These are phyloP conservation scores for Neocallimastix lanati DNA, from an alignment of 192 early-diverging fungal species.

Conservation along the genomic window DNA sequence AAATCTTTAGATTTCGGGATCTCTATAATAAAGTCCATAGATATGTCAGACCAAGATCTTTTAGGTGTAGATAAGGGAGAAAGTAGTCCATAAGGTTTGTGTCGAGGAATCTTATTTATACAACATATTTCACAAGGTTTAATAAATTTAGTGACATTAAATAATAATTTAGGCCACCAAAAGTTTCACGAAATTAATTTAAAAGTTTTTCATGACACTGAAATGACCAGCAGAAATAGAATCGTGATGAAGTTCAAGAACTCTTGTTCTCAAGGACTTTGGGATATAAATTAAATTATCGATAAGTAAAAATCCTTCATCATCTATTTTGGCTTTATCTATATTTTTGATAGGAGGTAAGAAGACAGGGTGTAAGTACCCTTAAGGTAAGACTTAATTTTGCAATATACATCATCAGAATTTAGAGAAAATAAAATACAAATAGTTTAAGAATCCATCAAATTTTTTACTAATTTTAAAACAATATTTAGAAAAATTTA, in stretches of 20 bases:
- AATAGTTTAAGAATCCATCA: too few species aligned
- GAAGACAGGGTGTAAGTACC: too few species aligned
- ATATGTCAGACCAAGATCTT: conserved; percentile 17
- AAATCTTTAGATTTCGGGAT: conserved; percentile 5
- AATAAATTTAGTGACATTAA: conserved; percentile 13
- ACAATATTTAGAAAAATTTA: too few species aligned
- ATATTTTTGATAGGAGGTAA: too few species aligned
- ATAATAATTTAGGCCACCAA: conserved; percentile 12
- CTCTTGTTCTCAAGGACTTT: too few species aligned
- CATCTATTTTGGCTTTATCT: too few species aligned
- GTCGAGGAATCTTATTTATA: conserved; percentile 8
- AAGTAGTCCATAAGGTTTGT: conserved; percentile 15
- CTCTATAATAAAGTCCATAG: conserved; percentile 23
- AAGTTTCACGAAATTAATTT: conserved; percentile 11
- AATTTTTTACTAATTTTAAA: too few species aligned
- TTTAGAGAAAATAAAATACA: too few species aligned
- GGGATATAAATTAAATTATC: too few species aligned
- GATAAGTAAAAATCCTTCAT: too few species aligned
- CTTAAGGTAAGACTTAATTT: too few species aligned
- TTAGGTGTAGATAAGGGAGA: conserved; percentile 11
- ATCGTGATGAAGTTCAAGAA: conserved; percentile 7
- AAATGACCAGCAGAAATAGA: conserved; percentile 11
- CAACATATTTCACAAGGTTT: conserved; percentile 11
- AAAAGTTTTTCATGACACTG: conserved; percentile 10
- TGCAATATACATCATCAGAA: too few species aligned